Evolutionary conservation across 495 filamentous ascomycete species (phyloP), one percentile per base, ranked within the genome.

Genomic region (Aspergillus indologenus): DNA sequence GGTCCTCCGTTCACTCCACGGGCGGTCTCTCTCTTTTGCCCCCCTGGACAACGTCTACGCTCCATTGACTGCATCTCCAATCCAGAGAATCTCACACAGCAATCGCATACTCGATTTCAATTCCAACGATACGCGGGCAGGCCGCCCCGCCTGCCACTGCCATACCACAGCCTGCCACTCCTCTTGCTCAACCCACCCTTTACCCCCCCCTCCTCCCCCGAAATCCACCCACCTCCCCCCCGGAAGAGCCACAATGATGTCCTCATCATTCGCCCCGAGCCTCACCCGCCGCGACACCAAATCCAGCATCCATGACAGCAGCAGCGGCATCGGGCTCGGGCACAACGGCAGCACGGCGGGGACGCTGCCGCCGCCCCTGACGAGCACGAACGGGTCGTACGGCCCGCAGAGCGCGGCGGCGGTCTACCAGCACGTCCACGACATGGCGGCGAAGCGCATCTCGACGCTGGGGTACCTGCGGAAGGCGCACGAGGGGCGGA

Each of bases 391-490:
- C 15, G 72, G 74, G n/a, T 53, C 69, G 21, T 70, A 78, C 48
- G 74, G 81, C n/a, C 79, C 80, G 14, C 81, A 83, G 60, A 90
- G 85, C 66, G 88, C 89, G 17, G 76, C 81, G 47, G 75, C 78
- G 34, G 79, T 88, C 44, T 92, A 90, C 70, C 87, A 91, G 69
- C 90, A 95, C 59, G 90, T 99, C 45, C 89, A 94, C 47, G 92
- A 97, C 29, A 85, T 88, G 69, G 87, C 90, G 8, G 87, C 89
- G 20, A 99, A 97, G 78, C 82, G 94, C 62, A 96, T 98, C 76
- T 90, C 92, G n/a, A 99, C 95, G 0, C 68, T 99, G 24, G 90
- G 95, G 65, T 99, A 98, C 64, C 73, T 99, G 50, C 83, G 91
- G 53, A 96, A 95, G 75, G 87, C 90, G 89, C 90, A 96, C 63